These are phyloP conservation scores for Leersia perrieri DNA, from an alignment of 176 grass and related monocot species.

Conservation along the genomic window DNA sequence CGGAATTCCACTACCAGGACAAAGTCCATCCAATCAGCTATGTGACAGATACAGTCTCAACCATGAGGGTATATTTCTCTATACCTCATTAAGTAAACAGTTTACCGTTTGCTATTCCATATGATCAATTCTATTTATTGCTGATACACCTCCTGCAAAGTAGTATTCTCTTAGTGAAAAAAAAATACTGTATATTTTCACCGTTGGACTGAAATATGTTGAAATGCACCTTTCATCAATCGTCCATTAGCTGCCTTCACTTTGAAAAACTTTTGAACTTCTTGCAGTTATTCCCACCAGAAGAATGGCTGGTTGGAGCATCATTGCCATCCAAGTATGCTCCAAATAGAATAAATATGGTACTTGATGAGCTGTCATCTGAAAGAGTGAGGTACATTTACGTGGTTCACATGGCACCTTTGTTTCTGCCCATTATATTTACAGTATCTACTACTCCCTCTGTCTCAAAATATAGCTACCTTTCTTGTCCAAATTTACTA, in stretches of 20 bases:
- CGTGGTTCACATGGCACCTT: conserved; percentile 10
- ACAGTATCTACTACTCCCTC: neutral
- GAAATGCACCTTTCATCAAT: neutral
- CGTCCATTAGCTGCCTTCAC: neutral
- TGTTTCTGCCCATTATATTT: conserved; percentile 6
- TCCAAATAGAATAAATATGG: conserved; percentile 63
- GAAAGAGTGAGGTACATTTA: conserved; percentile 69
- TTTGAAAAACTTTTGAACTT: conserved; percentile 14
- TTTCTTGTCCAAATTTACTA: too few species aligned
- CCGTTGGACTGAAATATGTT: neutral
- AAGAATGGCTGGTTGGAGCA: conserved; percentile 82
- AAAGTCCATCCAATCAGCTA: conserved; percentile 68
- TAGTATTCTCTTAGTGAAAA: conserved; percentile 2
- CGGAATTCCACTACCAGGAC: conserved; percentile 82
- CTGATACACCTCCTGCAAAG: conserved; percentile 14
- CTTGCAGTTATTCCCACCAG: conserved; percentile 76
- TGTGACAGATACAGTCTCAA: conserved; percentile 53
- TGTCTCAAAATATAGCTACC: too few species aligned
- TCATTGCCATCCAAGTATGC: conserved; percentile 68
- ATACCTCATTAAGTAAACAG: conserved; percentile 6
- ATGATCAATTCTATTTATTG: conserved; percentile 8
- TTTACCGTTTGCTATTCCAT: conserved; percentile 5
- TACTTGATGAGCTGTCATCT: conserved; percentile 69
- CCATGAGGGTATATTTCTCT: conserved; percentile 67
- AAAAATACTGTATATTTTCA: neutral